Evolutionary conservation across 306 rosid genomes (phyloP).

Genomic region (Fagus crenata): DNA sequence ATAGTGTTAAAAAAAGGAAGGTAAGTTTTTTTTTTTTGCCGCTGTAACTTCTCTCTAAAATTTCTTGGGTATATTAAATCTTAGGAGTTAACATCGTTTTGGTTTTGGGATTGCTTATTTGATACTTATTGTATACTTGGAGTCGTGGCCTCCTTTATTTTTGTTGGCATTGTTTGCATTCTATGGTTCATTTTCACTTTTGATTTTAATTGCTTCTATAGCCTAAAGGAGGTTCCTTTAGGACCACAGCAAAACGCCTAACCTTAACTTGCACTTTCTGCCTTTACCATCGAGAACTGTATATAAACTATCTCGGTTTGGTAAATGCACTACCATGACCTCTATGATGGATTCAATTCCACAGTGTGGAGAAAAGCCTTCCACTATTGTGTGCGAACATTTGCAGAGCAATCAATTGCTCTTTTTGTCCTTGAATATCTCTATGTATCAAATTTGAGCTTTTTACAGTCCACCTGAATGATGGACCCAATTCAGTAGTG

Average conservation of each 20-base stretch:
- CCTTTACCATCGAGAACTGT: neutral
- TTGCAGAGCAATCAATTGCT: neutral
- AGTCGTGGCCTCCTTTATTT: too few species aligned
- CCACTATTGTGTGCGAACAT: neutral
- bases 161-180: too few species aligned
- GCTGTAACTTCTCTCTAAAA: too few species aligned
- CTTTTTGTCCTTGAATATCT: neutral
- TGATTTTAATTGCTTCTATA: too few species aligned
- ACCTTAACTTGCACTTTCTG: neutral
- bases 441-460: neutral
- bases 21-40: too few species aligned
- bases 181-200: too few species aligned
- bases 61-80: too few species aligned
- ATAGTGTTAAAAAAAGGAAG: neutral
- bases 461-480: neutral
- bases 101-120: too few species aligned
- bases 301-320: neutral
- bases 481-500: neutral
- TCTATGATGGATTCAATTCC: neutral
- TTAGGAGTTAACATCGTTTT: too few species aligned
- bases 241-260: neutral
- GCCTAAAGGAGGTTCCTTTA: neutral
- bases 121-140: too few species aligned
- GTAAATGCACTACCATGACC: too few species aligned
- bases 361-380: neutral